phyloP scores from a whole-genome alignment of 345 rosid species.

The Lumnitzera littorea region DNA sequence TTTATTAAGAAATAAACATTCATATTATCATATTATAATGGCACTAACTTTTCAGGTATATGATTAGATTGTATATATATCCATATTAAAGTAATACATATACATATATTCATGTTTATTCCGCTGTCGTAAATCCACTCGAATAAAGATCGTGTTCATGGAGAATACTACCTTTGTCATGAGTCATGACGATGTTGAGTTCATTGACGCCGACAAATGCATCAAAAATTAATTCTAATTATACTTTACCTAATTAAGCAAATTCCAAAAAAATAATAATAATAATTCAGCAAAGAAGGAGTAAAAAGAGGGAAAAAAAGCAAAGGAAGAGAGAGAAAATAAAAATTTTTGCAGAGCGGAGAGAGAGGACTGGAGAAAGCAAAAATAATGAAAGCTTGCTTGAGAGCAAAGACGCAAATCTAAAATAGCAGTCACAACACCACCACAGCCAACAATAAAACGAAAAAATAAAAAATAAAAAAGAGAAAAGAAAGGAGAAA shows the following conservation, averaged over 20 bases:
- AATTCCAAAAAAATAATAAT: too few species aligned
- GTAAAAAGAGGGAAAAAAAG: not conserved
- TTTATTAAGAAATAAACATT: too few species aligned
- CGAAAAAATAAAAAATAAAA: not conserved
- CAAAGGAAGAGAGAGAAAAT: not conserved
- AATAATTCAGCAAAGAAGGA: not conserved
- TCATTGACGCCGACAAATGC: not conserved
- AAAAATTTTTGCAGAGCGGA: not conserved
- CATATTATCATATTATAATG: too few species aligned
- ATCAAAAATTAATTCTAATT: not conserved
- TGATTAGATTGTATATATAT: too few species aligned
- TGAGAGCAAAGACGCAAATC: slow-evolving; percentile 34
- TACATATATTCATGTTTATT: too few species aligned
- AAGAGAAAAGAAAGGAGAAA: too few species aligned
- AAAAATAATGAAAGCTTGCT: slow-evolving; percentile 19
- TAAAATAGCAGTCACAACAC: slow-evolving; percentile 6
- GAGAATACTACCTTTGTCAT: too few species aligned
- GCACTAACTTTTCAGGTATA: too few species aligned
- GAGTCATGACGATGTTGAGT: not conserved
- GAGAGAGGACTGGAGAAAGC: slow-evolving; percentile 7
- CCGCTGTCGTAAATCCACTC: too few species aligned
- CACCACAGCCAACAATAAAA: slow-evolving; percentile 5
- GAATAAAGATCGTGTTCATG: too few species aligned
- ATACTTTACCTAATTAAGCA: too few species aligned
- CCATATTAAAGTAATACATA: too few species aligned